These are phyloP conservation scores for Rhizopogon roseolus DNA, from an alignment of 768 basidiomycete species.

Conservation along the genomic window DNA sequence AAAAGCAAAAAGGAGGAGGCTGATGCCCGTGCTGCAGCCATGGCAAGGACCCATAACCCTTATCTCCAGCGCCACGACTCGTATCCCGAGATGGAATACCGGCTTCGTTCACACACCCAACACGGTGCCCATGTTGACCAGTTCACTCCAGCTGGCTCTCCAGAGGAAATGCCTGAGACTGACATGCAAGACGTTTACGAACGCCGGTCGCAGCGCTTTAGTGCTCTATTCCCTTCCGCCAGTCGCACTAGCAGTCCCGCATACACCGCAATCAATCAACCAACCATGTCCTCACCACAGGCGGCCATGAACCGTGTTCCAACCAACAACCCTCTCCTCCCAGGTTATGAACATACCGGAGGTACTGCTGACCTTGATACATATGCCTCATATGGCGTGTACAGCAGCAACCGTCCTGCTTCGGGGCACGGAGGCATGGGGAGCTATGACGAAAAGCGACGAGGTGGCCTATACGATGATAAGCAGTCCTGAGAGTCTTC, in stretches of 20 bases:
- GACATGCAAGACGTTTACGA: conserved; percentile 14
- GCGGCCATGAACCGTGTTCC: conserved; percentile 41
- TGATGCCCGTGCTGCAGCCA: conserved; percentile 19
- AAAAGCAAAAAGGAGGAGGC: conserved; percentile 81
- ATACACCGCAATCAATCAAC: conserved; percentile 20
- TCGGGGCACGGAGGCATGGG: conserved; percentile 31
- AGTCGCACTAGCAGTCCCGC: conserved; percentile 10
- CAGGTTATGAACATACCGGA: conserved; percentile 44
- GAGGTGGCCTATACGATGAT: conserved; percentile 3
- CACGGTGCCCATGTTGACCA: conserved; percentile 22
- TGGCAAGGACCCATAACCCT: conserved; percentile 7
- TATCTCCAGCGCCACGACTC: conserved; percentile 27
- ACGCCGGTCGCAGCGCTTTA: conserved; percentile 23
- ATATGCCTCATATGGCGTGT: conserved; percentile 31
- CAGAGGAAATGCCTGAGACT: conserved; percentile 18
- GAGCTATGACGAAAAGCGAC: conserved; percentile 18
- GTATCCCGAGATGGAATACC: conserved; percentile 19
- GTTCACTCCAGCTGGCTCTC: conserved; percentile 7
- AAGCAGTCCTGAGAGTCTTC: neutral
- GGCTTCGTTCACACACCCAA: conserved; percentile 13
- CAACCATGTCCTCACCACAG: conserved; percentile 14
- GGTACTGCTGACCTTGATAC: conserved; percentile 8
- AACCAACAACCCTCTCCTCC: conserved; percentile 64
- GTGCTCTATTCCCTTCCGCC: conserved; percentile 14
- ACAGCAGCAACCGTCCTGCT: conserved; percentile 34